Evolutionary conservation across 1,284 basidiomycete genomes (phyloP).

Genomic region (Papiliotrema flavescens): DNA sequence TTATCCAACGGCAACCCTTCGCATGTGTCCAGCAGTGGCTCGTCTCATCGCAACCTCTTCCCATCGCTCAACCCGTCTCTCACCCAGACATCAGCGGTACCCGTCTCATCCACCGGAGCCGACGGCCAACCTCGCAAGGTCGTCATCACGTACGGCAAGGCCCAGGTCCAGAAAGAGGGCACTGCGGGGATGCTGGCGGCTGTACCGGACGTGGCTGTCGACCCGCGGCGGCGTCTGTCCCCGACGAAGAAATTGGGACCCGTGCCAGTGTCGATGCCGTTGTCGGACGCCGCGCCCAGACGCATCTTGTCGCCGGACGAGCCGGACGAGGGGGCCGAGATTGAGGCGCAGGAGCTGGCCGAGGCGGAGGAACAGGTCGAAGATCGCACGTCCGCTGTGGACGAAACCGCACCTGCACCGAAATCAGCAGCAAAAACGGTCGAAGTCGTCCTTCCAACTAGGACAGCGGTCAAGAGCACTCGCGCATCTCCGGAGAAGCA

Average conservation of each 20-base stretch:
- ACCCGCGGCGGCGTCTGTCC: background rate
- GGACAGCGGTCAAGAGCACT: background rate
- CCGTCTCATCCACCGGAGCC: background rate
- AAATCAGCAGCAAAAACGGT: background rate
- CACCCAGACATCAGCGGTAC: slow-evolving; percentile 17
- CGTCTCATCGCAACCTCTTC: slow-evolving; percentile 25
- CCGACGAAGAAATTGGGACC: no score
- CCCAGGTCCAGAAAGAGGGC: background rate
- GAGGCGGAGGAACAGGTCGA: background rate
- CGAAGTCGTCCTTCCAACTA: slow-evolving; percentile 10
- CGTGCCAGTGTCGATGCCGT: no score
- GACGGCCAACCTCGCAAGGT: background rate
- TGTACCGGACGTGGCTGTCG: no score
- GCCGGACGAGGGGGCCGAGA: slow-evolving; percentile 1
- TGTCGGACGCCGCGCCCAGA: slow-evolving; percentile 1
- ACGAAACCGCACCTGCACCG: background rate
- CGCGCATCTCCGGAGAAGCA: background rate
- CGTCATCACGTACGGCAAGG: background rate
- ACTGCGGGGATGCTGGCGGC: no score
- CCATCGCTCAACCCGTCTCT: slow-evolving; percentile 11
- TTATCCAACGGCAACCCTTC: slow-evolving; percentile 3
- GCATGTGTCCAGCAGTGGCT: slow-evolving; percentile 13
- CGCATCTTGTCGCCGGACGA: background rate
- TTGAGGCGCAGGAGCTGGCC: slow-evolving; percentile 9
- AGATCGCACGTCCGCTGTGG: background rate